Evolutionary conservation across 139 green algal genomes (phyloP).

Genomic region (Chlamydomonas sp.): DNA sequence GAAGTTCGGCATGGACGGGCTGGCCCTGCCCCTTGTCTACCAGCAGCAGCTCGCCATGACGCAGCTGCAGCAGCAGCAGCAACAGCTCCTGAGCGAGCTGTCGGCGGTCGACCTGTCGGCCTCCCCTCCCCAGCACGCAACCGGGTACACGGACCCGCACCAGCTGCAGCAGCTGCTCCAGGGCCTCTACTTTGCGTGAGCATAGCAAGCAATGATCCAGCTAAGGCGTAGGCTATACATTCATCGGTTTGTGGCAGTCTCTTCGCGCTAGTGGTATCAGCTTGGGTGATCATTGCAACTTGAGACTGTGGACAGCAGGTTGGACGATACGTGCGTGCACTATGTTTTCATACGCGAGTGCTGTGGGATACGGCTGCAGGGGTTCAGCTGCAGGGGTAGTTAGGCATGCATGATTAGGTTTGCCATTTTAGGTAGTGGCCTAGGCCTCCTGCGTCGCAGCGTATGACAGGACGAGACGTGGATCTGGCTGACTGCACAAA

Average conservation of each 20-base stretch:
- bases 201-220: not conserved
- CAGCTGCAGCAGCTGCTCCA: conserved; percentile 32
- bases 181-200: conserved; percentile 31
- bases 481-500: too few species aligned
- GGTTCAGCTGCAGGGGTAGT: not conserved
- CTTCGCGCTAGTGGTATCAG: not conserved
- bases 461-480: too few species aligned
- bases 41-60: conserved; percentile 33
- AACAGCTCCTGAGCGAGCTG: conserved; percentile 17
- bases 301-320: conserved; percentile 16
- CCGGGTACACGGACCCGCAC: conserved; percentile 5
- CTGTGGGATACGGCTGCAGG: conserved; percentile 4
- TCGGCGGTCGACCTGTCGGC: not conserved
- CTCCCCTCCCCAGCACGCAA: not conserved
- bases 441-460: too few species aligned
- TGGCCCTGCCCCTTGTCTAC: conserved; percentile 1
- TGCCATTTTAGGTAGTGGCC: too few species aligned
- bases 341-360: not conserved
- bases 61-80: conserved; percentile 18
- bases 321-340: not conserved
- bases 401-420: too few species aligned
- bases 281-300: not conserved
- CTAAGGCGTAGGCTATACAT: not conserved
- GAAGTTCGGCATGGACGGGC: conserved; percentile 31
- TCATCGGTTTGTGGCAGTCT: not conserved